Evolutionary conservation across 345 rosid genomes (phyloP).

Genomic region (Cardiospermum halicacabum): DNA sequence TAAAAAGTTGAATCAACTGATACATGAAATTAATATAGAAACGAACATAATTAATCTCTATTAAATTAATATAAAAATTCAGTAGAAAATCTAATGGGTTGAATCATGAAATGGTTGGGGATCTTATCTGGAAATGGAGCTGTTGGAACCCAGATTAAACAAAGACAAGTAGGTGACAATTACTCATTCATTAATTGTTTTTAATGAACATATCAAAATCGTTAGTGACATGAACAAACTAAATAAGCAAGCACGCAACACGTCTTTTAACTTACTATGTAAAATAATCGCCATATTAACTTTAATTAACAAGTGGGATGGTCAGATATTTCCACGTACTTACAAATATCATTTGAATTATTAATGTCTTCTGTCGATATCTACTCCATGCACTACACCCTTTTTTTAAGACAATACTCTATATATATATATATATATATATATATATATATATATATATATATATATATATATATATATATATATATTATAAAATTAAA

Average conservation of each 20-base stretch:
- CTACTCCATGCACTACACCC: no score
- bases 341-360: not conserved
- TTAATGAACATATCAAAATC: not conserved
- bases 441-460: no score
- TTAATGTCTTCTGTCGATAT: not conserved
- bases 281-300: not conserved
- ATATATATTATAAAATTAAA: no score
- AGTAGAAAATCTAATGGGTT: not conserved
- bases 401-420: no score
- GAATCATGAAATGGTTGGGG: not conserved
- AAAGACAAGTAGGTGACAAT: slow-evolving; percentile 12
- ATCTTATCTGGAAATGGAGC: not conserved
- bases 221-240: not conserved
- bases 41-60: not conserved
- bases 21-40: no score
- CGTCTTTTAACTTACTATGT: not conserved
- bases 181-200: not conserved
- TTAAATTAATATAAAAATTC: not conserved
- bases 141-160: not conserved
- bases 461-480: no score
- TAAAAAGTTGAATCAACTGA: no score
- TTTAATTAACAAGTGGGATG: not conserved
- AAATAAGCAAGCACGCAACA: not conserved
- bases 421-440: no score
- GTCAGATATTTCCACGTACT: not conserved